Conservation (phyloP, 805 yeast genomes). For the Deakozyma indianensis region DNA sequence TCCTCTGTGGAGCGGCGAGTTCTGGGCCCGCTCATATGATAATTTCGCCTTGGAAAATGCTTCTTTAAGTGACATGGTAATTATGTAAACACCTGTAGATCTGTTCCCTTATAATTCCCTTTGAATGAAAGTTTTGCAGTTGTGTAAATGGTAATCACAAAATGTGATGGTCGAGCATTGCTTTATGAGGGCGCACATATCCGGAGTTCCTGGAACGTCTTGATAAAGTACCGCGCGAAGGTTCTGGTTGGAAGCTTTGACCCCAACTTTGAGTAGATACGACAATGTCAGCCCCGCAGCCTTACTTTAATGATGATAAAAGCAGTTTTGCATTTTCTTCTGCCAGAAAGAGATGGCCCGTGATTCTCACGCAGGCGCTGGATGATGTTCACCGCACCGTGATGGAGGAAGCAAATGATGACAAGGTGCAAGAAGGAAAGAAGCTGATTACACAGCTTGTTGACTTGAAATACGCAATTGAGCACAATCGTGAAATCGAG, state of each 20-base stretch:
- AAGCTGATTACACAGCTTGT: slow-evolving; percentile 29
- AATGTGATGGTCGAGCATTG: no score
- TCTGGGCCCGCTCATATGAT: not conserved
- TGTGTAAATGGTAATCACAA: not conserved
- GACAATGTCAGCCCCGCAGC: no score
- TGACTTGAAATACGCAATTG: slow-evolving; percentile 24
- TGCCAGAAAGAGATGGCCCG: slow-evolving; percentile 75
- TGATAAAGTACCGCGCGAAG: no score
- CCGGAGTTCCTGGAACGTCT: no score
- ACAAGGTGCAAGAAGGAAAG: slow-evolving; percentile 30
- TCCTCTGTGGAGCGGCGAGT: not conserved
- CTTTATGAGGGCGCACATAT: no score
- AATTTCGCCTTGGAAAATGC: not conserved
- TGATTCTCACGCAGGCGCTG: slow-evolving; percentile 53
- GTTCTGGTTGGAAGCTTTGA: no score
- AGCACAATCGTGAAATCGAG: slow-evolving; percentile 26
- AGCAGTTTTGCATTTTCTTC: slow-evolving; percentile 76
- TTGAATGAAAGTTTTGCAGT: no score
- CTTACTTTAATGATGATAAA: slow-evolving; percentile 50
- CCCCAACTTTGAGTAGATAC: no score
- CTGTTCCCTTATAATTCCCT: no score
- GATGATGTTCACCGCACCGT: slow-evolving; percentile 39
- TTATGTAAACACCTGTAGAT: no score
- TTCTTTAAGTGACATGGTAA: not conserved
- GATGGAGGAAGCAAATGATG: slow-evolving; percentile 16